These are phyloP conservation scores for Corniculantispora saksenae DNA, from an alignment of 2,329 filamentous ascomycete genomes.

Conservation along the genomic window DNA sequence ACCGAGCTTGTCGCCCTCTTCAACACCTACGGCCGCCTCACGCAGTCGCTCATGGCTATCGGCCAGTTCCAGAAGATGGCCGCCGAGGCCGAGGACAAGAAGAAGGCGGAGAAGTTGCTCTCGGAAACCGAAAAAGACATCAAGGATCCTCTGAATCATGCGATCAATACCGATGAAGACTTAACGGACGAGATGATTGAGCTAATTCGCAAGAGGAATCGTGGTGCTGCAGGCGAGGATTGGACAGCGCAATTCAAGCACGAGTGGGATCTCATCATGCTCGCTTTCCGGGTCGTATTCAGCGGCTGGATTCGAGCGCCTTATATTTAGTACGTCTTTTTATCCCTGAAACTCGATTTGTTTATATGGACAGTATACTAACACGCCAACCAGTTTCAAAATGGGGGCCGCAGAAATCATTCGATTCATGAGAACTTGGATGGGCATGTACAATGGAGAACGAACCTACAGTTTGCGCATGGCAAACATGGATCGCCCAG, in stretches of 20 bases:
- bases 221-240: not conserved
- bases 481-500: slow-evolving; percentile 14
- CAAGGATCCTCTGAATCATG: slow-evolving; percentile 26
- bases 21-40: slow-evolving; percentile 89
- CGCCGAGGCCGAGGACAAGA: slow-evolving; percentile 32
- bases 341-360: not conserved
- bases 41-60: slow-evolving; percentile 75
- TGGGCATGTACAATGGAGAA: slow-evolving; percentile 6
- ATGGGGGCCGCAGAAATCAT: not conserved
- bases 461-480: slow-evolving; percentile 7
- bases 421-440: slow-evolving; percentile 10
- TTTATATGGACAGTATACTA: not conserved
- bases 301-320: slow-evolving; percentile 14
- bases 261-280: slow-evolving; percentile 7
- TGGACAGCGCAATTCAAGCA: slow-evolving; percentile 5
- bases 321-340: not conserved
- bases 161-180: slow-evolving; percentile 32
- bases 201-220: slow-evolving; percentile 12
- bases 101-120: slow-evolving; percentile 25
- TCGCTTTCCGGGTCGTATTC: slow-evolving; percentile 13
- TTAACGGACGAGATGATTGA: slow-evolving; percentile 17
- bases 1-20: slow-evolving; percentile 93
- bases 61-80: slow-evolving; percentile 67
- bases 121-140: slow-evolving; percentile 32
- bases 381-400: not conserved